A percentile compares a stretch with the other conserved stretches of the same genome.
Evolutionary conservation across 2,329 filamentous ascomycete species (phyloP).

Genomic region (Neospermospora avenae): DNA sequence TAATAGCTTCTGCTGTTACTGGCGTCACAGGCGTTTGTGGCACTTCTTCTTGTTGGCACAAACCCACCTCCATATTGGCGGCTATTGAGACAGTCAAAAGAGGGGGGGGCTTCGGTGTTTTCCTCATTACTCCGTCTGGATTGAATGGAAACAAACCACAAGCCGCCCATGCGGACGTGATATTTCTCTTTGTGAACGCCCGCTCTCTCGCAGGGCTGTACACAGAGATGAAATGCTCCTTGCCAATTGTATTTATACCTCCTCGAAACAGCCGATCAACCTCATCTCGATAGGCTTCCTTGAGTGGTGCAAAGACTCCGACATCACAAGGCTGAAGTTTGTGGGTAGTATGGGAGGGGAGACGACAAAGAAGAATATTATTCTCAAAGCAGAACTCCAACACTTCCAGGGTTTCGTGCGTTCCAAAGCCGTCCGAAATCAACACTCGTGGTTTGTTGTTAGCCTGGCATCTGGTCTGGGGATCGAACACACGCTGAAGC

Average conservation of each 20-base stretch:
- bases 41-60: constrained; percentile 13
- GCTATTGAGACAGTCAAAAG: constrained; percentile 2
- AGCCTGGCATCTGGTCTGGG: constrained; percentile 33
- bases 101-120: constrained; percentile 9
- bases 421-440: constrained; percentile 37
- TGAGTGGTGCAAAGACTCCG: constrained; percentile 25
- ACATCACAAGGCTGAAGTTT: constrained; percentile 32
- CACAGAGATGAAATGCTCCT: constrained; percentile 24
- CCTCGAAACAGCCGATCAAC: constrained; percentile 24
- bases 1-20: constrained; percentile 20
- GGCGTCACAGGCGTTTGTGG: constrained; percentile 17
- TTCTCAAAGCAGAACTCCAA: constrained; percentile 30
- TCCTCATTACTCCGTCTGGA: constrained; percentile 16
- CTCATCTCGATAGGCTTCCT: constrained; percentile 26
- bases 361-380: constrained; percentile 27
- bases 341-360: constrained; percentile 25
- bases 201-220: constrained; percentile 22
- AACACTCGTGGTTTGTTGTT: constrained; percentile 35
- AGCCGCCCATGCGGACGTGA: constrained; percentile 29
- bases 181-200: constrained; percentile 31
- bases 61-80: constrained; percentile 5
- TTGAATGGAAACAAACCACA: constrained; percentile 17
- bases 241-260: constrained; percentile 26
- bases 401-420: constrained; percentile 37
- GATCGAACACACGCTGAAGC: constrained; percentile 37